Evolutionary conservation across 805 yeast genomes (phyloP).

Genomic region (Monosporozyma siamensis): DNA sequence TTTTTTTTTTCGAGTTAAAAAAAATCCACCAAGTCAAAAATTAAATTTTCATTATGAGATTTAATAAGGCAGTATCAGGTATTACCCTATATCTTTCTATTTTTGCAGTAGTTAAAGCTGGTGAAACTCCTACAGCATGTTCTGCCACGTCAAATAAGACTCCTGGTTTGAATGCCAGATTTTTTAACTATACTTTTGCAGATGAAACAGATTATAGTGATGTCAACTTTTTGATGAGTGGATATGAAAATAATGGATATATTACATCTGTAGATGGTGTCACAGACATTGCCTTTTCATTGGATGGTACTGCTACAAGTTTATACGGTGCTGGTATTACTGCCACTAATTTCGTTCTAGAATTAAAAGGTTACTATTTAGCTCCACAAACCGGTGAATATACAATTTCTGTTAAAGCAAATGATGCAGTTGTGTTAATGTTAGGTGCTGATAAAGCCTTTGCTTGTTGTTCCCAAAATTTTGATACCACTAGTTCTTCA

Average conservation of each 20-base stretch:
- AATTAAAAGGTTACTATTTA: slow-evolving; percentile 17
- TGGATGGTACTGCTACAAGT: background rate
- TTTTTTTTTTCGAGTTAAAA: too few species aligned
- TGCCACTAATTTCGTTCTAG: slow-evolving; percentile 8
- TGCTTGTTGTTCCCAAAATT: slow-evolving; percentile 23
- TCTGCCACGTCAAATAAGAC: background rate
- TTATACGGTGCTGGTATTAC: background rate
- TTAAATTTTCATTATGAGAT: background rate
- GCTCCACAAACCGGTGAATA: slow-evolving; percentile 27
- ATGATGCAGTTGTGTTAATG: slow-evolving; percentile 27
- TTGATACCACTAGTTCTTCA: too few species aligned
- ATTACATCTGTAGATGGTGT: background rate
- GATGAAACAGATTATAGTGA: background rate
- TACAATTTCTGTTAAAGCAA: slow-evolving; percentile 19
- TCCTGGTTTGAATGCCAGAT: background rate
- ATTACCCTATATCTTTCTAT: background rate
- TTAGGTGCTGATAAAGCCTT: slow-evolving; percentile 28
- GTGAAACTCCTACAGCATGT: background rate
- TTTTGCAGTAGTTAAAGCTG: background rate
- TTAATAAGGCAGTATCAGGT: background rate
- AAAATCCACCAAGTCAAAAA: too few species aligned
- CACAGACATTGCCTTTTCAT: background rate
- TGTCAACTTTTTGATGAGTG: background rate
- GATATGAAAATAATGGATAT: background rate
- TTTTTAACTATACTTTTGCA: background rate